Conservation (phyloP, 164 flowering plant genomes). For the Sextonia rubra region DNA sequence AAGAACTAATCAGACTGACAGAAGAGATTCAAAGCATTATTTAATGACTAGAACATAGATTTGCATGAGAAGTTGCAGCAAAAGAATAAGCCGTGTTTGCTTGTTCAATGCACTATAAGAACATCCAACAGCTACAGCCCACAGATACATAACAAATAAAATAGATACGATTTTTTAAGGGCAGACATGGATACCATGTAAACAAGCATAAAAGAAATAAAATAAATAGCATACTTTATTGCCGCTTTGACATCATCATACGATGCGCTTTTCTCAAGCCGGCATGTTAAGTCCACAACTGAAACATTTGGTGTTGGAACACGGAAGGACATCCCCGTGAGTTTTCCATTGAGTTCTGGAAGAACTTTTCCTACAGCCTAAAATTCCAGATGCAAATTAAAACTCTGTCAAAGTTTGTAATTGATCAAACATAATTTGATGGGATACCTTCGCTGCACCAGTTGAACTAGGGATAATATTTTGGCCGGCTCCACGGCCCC, state of each 20-base stretch:
- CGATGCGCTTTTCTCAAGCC: slow-evolving; percentile 85
- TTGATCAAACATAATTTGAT: background rate
- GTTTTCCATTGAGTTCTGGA: slow-evolving; percentile 95
- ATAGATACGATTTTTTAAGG: too few species aligned
- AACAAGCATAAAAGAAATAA: too few species aligned
- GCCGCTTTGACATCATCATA: slow-evolving; percentile 95
- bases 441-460: slow-evolving; percentile 92
- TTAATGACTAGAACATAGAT: too few species aligned
- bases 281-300: slow-evolving; percentile 93
- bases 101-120: too few species aligned
- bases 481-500: slow-evolving; percentile 95
- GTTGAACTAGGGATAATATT: slow-evolving; percentile 98
- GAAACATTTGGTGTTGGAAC: slow-evolving; percentile 98
- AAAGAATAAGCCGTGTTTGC: too few species aligned
- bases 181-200: too few species aligned
- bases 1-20: too few species aligned
- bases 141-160: too few species aligned
- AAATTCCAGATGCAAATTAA: slow-evolving; percentile 10
- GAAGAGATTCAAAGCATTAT: too few species aligned
- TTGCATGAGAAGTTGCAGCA: too few species aligned
- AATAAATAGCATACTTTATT: slow-evolving; percentile 50
- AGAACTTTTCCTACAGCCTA: slow-evolving; percentile 98
- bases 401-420: slow-evolving; percentile 1
- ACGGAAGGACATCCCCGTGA: slow-evolving; percentile 98
- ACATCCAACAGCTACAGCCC: too few species aligned